phyloP scores from a whole-genome alignment of 1,284 basidiomycete species.

The Tetrapyrgos nigripes region DNA sequence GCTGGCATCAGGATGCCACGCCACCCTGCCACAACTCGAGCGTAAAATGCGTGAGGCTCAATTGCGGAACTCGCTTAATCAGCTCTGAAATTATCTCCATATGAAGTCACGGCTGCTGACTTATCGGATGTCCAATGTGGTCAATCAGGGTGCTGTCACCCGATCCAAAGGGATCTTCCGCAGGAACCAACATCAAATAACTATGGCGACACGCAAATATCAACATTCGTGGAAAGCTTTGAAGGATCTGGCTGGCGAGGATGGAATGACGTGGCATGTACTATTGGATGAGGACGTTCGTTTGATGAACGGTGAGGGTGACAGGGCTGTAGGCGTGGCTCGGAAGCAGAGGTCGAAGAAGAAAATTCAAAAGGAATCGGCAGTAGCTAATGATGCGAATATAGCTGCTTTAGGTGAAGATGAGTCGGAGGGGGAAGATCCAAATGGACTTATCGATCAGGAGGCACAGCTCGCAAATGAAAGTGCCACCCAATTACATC shows the following conservation, averaged over 20 bases:
- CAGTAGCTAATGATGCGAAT: too few relatives aligned
- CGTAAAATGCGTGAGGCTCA: slow-evolving; percentile 4
- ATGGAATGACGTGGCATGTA: background rate
- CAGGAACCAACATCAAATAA: slow-evolving; percentile 8
- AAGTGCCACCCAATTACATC: background rate
- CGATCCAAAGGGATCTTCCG: background rate
- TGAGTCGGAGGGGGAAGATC: background rate
- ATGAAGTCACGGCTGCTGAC: slow-evolving; percentile 10
- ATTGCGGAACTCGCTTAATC: background rate
- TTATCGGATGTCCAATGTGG: slow-evolving; percentile 3
- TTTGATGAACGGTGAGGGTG: slow-evolving; percentile 1
- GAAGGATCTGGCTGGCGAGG: background rate
- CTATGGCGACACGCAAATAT: background rate
- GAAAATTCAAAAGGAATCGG: background rate
- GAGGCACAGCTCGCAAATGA: background rate
- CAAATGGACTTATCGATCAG: background rate
- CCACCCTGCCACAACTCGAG: background rate
- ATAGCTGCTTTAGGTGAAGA: background rate
- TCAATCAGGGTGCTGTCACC: slow-evolving; percentile 1
- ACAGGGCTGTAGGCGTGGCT: too few relatives aligned
- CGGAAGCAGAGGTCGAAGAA: background rate
- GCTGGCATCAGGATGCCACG: background rate
- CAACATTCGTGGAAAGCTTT: background rate
- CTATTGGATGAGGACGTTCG: background rate
- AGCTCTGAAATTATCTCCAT: slow-evolving; percentile 5